A percentile compares a stretch with the other conserved stretches of the same genome.
Evolutionary conservation across 2,329 filamentous ascomycete genomes (phyloP).

Genomic region (Emericellopsis atlantica): DNA sequence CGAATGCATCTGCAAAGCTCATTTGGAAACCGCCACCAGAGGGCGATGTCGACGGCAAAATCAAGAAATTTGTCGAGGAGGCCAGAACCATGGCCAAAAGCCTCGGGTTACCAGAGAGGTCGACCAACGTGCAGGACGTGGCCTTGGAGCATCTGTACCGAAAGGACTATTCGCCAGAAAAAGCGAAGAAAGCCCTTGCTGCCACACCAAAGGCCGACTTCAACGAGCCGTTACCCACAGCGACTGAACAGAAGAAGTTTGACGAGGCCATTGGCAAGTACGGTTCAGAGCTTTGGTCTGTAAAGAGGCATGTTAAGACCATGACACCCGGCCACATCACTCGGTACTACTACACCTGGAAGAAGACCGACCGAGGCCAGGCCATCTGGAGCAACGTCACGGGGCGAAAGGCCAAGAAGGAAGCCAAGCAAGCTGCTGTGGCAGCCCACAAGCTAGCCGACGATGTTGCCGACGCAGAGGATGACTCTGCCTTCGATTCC

Average conservation of each 20-base stretch:
- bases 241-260: conserved; percentile 76
- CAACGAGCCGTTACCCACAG: conserved; percentile 70
- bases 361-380: conserved; percentile 76
- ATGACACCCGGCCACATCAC: conserved; percentile 71
- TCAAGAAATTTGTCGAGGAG: conserved; percentile 29
- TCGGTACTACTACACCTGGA: conserved; percentile 96
- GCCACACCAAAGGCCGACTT: conserved; percentile 59
- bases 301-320: conserved; percentile 77
- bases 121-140: conserved; percentile 80
- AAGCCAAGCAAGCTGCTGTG: conserved; percentile 61
- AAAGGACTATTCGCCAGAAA: conserved; percentile 57
- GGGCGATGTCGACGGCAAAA: conserved; percentile 60
- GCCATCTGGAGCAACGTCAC: conserved; percentile 85
- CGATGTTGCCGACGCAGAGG: conserved; percentile 81
- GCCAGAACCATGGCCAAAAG: conserved; percentile 51
- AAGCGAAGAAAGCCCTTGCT: conserved; percentile 57
- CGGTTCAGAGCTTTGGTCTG: conserved; percentile 75
- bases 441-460: conserved; percentile 68
- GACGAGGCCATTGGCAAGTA: conserved; percentile 84
- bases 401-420: conserved; percentile 81
- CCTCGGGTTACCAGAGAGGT: conserved; percentile 60
- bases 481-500: conserved; percentile 92
- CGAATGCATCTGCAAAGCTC: conserved; percentile 60
- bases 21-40: conserved; percentile 66
- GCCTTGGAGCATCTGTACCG: conserved; percentile 63